Base-by-base conservation (phyloP, 352 stramenopile genomes). In the Elongisporangium anandrum region DNA sequence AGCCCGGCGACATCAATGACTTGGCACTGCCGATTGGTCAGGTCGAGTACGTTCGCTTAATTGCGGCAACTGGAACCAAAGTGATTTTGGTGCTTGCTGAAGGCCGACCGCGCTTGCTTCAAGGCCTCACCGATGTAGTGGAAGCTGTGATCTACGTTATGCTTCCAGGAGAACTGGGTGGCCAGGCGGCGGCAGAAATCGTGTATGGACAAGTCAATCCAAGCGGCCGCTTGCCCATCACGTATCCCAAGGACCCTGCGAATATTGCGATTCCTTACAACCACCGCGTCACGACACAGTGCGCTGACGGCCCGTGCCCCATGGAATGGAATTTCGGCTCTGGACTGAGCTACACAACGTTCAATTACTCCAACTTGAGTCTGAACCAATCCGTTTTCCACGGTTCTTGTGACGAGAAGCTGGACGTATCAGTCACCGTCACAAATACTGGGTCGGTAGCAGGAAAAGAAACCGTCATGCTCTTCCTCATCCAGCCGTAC, bases 1-100 rank as follows among this genome's bases (percentile, higher is more conserved):
- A 96, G 56, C 71, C 79, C 2, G 89, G 89, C 3, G 89, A 97
- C 60, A 91, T 97, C 50, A 64, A 91, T 26, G 81, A 96, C 56
- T 56, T 94, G 13, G 70, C 69, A 0, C 65, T 96, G 8, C 73
- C 88, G 0, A 17, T 45, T 1, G 85, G 87, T 7, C 84, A 96
- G 57, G 63, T 92, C 22, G 72, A 76, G 52, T 96, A 95, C 52
- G 75, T 96, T 12, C 67, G 74, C 13, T 65, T 81, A 15, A 70
- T 97, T 2, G 69, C 67, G 2, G 70, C 68, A 1, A 91, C 81
- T 3, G 74, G 75, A 12, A 90, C 85, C 9, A 93, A 92, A 52
- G 63, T 97, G n/a, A 75, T 96, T 15, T 59, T 96, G 3, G 74
- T 96, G 23, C 66, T 96, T 6, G 78, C 86, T 2, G 65, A 90